Evolutionary conservation across 176 grass and related monocot genomes (phyloP).

Genomic region (Bothriochloa decipiens): DNA sequence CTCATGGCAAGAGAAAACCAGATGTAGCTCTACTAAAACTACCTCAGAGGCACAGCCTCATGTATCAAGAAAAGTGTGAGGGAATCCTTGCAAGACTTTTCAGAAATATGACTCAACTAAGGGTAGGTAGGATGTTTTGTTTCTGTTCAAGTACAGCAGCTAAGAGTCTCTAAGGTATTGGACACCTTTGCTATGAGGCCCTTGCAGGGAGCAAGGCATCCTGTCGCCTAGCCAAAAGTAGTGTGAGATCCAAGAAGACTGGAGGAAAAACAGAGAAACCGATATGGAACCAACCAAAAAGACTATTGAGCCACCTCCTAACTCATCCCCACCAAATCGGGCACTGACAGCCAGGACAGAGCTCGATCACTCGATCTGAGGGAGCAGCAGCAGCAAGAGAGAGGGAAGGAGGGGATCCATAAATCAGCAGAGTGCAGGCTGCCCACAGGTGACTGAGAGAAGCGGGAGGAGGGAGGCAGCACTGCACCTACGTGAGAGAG

Average conservation of each 20-base stretch:
- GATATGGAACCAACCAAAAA: not conserved
- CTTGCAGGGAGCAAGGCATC: not conserved
- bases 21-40: not conserved
- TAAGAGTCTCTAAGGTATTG: not conserved
- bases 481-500: not conserved
- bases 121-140: constrained; percentile 10
- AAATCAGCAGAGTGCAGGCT: not conserved
- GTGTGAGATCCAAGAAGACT: not conserved
- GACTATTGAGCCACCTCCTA: not conserved
- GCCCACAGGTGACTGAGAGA: not conserved
- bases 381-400: not conserved
- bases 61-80: not conserved
- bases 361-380: not conserved
- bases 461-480: not conserved
- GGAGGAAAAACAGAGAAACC: not conserved
- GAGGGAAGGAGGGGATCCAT: not conserved
- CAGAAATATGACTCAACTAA: not conserved
- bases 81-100: not conserved
- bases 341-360: not conserved
- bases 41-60: not conserved
- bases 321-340: not conserved
- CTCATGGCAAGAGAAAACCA: not conserved
- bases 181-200: not conserved
- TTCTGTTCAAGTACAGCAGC: not conserved
- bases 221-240: not conserved